Conservation (phyloP, 2,329 filamentous ascomycete species). For the Achaetomium macrosporum region DNA sequence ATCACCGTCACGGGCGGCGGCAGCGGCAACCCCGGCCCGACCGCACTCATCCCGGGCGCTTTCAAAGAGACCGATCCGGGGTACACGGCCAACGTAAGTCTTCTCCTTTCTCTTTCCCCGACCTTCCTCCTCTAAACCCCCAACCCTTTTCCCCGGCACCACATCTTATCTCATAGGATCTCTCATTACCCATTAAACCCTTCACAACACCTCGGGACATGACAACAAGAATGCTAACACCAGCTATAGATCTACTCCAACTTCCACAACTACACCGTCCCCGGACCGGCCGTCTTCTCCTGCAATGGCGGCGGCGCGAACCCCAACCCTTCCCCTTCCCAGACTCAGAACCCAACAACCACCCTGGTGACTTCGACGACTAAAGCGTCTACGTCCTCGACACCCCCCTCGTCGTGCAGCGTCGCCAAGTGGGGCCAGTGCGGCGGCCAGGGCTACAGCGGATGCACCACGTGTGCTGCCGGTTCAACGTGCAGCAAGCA, state of each 20-base stretch:
- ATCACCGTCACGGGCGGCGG: conserved; percentile 39
- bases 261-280: conserved; percentile 25
- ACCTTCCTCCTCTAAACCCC: not conserved
- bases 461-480: conserved; percentile 33
- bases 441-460: conserved; percentile 33
- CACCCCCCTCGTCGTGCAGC: conserved; percentile 12
- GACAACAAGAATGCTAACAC: no score
- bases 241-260: conserved; percentile 26
- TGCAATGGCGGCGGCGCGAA: conserved; percentile 15
- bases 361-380: conserved; percentile 14
- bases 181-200: no score
- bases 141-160: no score
- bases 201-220: no score
- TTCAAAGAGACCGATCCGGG: conserved; percentile 40
- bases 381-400: not conserved
- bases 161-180: no score
- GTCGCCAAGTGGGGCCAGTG: conserved; percentile 35
- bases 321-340: not conserved
- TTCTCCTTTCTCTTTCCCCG: conserved; percentile 14
- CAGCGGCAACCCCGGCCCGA: conserved; percentile 27
- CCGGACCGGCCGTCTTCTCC: conserved; percentile 22
- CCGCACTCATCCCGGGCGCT: conserved; percentile 37
- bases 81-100: conserved; percentile 39
- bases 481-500: conserved; percentile 33
- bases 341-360: conserved; percentile 1